Conservation (phyloP, 2,329 filamentous ascomycete genomes). For the Beauveria varroae region DNA sequence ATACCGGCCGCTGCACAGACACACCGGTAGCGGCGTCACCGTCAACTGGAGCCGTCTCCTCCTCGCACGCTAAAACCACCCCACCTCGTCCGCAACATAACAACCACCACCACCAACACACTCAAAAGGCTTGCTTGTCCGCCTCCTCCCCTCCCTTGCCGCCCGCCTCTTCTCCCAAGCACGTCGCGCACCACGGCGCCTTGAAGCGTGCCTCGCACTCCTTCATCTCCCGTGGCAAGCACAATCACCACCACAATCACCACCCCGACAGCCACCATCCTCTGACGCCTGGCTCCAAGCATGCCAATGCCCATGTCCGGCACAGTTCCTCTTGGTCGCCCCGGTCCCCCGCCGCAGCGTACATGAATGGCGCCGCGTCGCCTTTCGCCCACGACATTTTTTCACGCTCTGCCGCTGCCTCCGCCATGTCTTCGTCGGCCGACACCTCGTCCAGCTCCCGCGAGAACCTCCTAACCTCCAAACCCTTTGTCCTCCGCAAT, state of each 20-base stretch:
- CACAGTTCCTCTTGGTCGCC: conserved; percentile 10
- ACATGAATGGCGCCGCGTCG: conserved; percentile 26
- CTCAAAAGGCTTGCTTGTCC: conserved; percentile 6
- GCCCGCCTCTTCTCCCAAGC: conserved; percentile 6
- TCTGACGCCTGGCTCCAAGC: background rate
- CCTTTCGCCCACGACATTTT: conserved; percentile 30
- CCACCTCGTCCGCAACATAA: background rate
- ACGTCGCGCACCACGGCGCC: conserved; percentile 3
- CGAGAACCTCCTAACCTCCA: conserved; percentile 31
- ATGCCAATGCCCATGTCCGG: conserved; percentile 1
- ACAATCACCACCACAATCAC: background rate
- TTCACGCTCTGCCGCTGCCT: background rate
- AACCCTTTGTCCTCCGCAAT: conserved; percentile 63
- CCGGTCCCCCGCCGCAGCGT: conserved; percentile 16
- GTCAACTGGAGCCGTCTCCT: background rate
- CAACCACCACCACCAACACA: background rate
- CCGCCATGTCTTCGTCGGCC: conserved; percentile 41
- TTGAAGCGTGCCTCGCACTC: conserved; percentile 12
- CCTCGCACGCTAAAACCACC: background rate
- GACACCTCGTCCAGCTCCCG: conserved; percentile 29
- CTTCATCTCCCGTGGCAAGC: conserved; percentile 9
- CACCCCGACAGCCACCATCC: background rate
- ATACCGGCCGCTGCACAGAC: background rate
- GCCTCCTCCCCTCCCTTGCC: conserved; percentile 1
- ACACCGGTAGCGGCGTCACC: background rate